Percentiles rank a stretch among this genome's conserved stretches.
These are phyloP conservation scores for Otatea glauca DNA, from an alignment of 176 grass and related monocot genomes.

Conservation along the genomic window DNA sequence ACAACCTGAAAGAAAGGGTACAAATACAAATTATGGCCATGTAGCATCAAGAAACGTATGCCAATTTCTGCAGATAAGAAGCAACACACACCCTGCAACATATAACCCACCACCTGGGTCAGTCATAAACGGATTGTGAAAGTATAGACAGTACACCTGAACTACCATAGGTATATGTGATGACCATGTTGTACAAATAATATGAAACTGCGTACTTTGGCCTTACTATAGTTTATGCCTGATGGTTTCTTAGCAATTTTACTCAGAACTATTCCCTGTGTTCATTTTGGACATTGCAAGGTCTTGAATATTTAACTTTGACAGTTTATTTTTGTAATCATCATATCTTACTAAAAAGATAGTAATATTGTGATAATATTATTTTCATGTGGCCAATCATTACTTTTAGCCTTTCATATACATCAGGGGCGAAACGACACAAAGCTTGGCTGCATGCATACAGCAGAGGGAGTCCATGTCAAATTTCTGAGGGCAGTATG, in stretches of 20 bases:
- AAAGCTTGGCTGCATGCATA: not conserved
- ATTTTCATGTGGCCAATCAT: not conserved
- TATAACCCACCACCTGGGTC: constrained; percentile 3
- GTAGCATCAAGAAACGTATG: constrained; percentile 35
- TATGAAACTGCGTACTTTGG: not conserved
- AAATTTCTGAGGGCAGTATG: not conserved
- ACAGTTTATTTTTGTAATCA: not conserved
- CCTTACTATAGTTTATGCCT: not conserved
- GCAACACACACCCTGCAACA: not conserved
- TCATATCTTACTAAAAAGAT: not conserved
- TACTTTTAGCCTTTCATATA: not conserved
- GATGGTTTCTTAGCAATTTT: not conserved
- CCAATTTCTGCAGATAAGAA: constrained; percentile 17
- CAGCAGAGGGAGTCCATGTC: not conserved
- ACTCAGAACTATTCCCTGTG: not conserved
- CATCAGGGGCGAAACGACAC: not conserved
- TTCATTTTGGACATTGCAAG: not conserved
- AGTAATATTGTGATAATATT: not conserved
- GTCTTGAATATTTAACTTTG: not conserved
- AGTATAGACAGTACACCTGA: not conserved
- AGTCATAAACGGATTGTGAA: constrained; percentile 7
- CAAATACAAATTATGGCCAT: constrained; percentile 15
- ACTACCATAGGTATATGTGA: not conserved
- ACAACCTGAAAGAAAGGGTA: constrained; percentile 70
- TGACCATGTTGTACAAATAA: constrained; percentile 3